Conservation (phyloP, 768 basidiomycete genomes). For the Agaricus blazei region DNA sequence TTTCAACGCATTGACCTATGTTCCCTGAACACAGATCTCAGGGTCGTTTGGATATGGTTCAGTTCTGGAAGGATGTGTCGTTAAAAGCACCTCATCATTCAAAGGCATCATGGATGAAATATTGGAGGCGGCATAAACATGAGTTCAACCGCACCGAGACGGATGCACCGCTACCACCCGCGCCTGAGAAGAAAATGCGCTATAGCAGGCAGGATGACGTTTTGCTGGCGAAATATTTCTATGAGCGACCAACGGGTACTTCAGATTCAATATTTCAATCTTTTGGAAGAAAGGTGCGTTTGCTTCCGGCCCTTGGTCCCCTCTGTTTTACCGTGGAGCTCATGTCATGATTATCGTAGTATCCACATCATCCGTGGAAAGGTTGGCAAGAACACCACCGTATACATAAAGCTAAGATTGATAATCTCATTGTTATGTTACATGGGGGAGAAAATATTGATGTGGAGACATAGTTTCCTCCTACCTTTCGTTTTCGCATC, state of each 20-base stretch:
- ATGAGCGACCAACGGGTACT: slow-evolving; percentile 70
- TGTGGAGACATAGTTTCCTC: slow-evolving; percentile 8
- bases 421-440: slow-evolving; percentile 66
- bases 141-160: slow-evolving; percentile 64
- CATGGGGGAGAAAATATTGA: slow-evolving; percentile 49
- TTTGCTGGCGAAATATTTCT: slow-evolving; percentile 71
- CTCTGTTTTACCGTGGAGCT: slow-evolving; percentile 1
- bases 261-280: slow-evolving; percentile 81
- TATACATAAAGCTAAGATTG: slow-evolving; percentile 83
- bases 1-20: neutral
- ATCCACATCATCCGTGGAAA: slow-evolving; percentile 90
- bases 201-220: slow-evolving; percentile 80
- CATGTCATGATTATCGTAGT: slow-evolving; percentile 31
- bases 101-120: slow-evolving; percentile 93
- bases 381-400: slow-evolving; percentile 92
- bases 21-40: slow-evolving; percentile 14
- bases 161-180: slow-evolving; percentile 67
- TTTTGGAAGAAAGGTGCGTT: slow-evolving; percentile 64
- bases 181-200: slow-evolving; percentile 85
- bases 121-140: slow-evolving; percentile 84
- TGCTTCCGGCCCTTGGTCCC: neutral
- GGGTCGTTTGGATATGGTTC: slow-evolving; percentile 39
- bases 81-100: slow-evolving; percentile 80
- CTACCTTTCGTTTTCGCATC: neutral
- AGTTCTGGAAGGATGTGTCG: slow-evolving; percentile 31